Conservation (phyloP, 2,329 filamentous ascomycete species). For the Pseudodiploospora longispora region DNA sequence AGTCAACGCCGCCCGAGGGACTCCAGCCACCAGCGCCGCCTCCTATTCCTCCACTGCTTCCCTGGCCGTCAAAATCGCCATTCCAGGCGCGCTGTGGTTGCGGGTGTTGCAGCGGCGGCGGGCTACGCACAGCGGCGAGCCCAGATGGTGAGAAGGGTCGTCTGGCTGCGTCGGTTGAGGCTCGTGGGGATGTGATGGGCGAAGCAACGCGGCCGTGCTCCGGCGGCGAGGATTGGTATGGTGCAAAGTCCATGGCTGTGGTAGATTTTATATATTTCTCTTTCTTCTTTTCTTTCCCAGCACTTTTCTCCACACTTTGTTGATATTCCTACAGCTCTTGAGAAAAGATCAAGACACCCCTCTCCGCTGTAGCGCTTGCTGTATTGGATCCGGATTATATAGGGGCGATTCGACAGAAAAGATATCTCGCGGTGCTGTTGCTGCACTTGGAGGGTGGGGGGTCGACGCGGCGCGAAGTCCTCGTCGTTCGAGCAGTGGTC, state of each 20-base stretch:
- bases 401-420: too few species aligned
- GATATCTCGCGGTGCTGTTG: too few species aligned
- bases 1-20: constrained; percentile 14
- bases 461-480: too few species aligned
- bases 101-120: constrained; percentile 37
- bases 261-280: neutral
- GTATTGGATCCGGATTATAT: too few species aligned
- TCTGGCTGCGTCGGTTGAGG: constrained; percentile 48
- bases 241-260: constrained; percentile 78
- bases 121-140: constrained; percentile 30
- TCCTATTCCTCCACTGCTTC: constrained; percentile 15
- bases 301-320: too few species aligned
- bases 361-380: too few species aligned
- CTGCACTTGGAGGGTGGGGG: too few species aligned
- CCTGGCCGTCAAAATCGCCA: constrained; percentile 30
- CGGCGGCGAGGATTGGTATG: constrained; percentile 88
- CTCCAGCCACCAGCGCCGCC: constrained; percentile 10
- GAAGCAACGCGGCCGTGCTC: constrained; percentile 77
- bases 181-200: constrained; percentile 49
- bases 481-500: too few species aligned
- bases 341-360: too few species aligned
- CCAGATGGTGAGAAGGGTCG: constrained; percentile 43
- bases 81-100: constrained; percentile 50
- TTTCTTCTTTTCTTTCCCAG: too few species aligned
- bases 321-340: too few species aligned